These are phyloP conservation scores for Pezicula rhizophila DNA, from an alignment of 2,329 filamentous ascomycete genomes.

Conservation along the genomic window DNA sequence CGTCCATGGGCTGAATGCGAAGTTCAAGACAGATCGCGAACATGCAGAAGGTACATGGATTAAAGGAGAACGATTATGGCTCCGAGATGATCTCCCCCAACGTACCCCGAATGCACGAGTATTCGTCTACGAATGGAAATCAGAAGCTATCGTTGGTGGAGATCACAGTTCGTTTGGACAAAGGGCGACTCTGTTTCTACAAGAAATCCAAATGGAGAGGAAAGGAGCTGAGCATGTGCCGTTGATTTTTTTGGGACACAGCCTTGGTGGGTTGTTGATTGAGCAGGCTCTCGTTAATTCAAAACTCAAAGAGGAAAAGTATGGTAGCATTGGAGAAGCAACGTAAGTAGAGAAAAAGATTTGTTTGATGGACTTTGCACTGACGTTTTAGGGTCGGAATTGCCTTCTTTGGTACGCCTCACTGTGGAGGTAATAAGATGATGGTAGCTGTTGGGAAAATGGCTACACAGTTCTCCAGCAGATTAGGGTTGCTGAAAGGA, in stretches of 20 bases:
- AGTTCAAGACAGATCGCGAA: slow-evolving; percentile 13
- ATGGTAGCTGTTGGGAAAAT: slow-evolving; percentile 15
- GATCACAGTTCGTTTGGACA: slow-evolving; percentile 15
- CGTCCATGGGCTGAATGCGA: slow-evolving; percentile 22
- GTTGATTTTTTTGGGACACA: no score
- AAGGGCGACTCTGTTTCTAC: slow-evolving; percentile 21
- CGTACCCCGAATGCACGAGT: slow-evolving; percentile 19
- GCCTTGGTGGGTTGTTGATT: slow-evolving; percentile 4
- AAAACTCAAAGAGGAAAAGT: not conserved
- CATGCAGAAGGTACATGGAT: slow-evolving; percentile 25
- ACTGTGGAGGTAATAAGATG: slow-evolving; percentile 13
- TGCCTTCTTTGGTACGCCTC: slow-evolving; percentile 24
- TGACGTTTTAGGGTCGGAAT: not conserved
- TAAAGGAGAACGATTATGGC: slow-evolving; percentile 20
- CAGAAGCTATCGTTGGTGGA: slow-evolving; percentile 15
- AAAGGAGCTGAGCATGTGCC: slow-evolving; percentile 4
- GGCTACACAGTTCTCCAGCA: slow-evolving; percentile 12
- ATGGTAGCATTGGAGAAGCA: no score
- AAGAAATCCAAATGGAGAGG: slow-evolving; percentile 14
- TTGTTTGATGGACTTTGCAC: no score
- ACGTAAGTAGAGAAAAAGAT: no score
- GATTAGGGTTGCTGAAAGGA: slow-evolving; percentile 12
- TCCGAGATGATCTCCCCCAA: slow-evolving; percentile 20
- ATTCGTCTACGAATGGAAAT: slow-evolving; percentile 22
- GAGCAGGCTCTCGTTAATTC: slow-evolving; percentile 25